Evolutionary conservation across 257 asterid species (phyloP).

Genomic region (Petunia axillaris): DNA sequence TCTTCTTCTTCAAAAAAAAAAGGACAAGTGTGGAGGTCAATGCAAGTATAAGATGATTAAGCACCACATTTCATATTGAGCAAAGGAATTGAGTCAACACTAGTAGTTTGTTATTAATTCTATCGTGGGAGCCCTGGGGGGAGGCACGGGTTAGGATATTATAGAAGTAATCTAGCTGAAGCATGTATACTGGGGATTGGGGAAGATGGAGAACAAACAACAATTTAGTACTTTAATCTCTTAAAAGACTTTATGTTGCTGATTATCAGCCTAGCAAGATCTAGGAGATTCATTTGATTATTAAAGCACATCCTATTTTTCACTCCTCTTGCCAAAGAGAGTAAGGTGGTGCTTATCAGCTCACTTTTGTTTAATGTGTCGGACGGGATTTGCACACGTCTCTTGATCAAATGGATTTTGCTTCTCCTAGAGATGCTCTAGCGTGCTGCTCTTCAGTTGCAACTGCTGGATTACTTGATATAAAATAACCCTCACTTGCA

Average conservation of each 20-base stretch:
- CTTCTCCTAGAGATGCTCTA: not conserved
- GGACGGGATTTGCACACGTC: conserved; percentile 10
- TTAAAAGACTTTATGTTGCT: not conserved
- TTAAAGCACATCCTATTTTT: not conserved
- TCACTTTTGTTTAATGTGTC: not conserved
- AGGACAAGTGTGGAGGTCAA: not conserved
- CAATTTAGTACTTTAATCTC: conserved; percentile 1
- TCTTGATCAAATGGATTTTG: not conserved
- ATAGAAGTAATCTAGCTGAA: not conserved
- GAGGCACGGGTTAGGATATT: not conserved
- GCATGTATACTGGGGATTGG: not conserved
- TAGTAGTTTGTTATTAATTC: not conserved
- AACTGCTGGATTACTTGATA: not conserved
- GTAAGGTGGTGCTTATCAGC: not conserved
- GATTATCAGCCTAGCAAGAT: not conserved
- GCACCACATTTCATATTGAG: not conserved
- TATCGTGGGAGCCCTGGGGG: not conserved
- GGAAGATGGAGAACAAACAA: not conserved
- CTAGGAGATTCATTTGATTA: not conserved
- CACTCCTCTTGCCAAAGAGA: not conserved
- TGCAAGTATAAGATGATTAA: not conserved
- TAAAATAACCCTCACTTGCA: not conserved
- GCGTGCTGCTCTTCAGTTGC: not conserved
- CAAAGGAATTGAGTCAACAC: not conserved
- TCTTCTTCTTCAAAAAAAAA: no score